Base-by-base conservation (phyloP, 1,139 yeast species). In the Saccharomyces hybrid region DNA sequence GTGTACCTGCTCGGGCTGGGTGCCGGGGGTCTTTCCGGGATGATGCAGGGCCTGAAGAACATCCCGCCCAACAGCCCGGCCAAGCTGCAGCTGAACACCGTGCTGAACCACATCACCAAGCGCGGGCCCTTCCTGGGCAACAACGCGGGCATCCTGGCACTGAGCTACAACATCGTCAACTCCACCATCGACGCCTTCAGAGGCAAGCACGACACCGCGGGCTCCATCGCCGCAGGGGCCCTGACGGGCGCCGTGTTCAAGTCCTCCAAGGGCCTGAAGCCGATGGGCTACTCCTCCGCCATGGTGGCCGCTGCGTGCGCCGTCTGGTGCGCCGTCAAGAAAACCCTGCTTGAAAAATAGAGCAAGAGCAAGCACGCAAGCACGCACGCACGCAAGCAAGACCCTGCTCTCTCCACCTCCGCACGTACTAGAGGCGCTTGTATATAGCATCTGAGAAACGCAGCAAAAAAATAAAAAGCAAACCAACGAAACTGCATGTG, bases 111-210 rank as follows among this genome's bases (percentile, higher is more conserved):
- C 67, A 81, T 93, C 67, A 93, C 99, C 47, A 85, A 90, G 68
- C 84, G 96, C 71, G 99, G 99, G 55, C 99, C 99, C 31, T 91
- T 82, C 72, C 74, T 91, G 68, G 99, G 98, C 63, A 93, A 93
- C 76, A 84, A 86, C 50, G 95, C 96, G 9, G 99, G 98, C 74
- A 96, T 90, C 25, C 79, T 93, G 65, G 96, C 97, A 34, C 75
- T 93, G 65, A 81, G 88, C 58, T 93, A 93, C 73, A 93, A 93
- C 74, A 72, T 91, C 63, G 77, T 89, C 63, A 93, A 90, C 72
- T 83, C 95, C 38, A 70, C 85, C 14, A 77, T 93, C 61, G 98
- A 89, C 69, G 80, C 82, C 50, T 67, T 82, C 54, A 84, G 97
- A 73, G 97, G 95, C 53, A 81, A 84, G 70, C 98, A 91, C 71